Evolutionary conservation across 2,329 filamentous ascomycete species (phyloP).

Genomic region (Diaporthe vexans): DNA sequence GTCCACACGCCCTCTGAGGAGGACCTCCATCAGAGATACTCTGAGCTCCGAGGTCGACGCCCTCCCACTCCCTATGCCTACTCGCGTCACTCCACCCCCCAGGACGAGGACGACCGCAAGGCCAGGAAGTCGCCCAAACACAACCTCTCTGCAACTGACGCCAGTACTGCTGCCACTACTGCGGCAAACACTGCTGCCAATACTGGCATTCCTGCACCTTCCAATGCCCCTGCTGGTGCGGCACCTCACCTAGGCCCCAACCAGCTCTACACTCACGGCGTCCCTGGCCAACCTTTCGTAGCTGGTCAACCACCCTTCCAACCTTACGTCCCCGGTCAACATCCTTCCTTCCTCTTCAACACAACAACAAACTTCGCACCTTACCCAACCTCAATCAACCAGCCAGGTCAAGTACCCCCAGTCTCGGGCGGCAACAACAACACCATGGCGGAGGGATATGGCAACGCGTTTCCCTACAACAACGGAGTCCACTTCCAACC

Average conservation of each 20-base stretch:
- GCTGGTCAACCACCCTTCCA: too few species aligned
- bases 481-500: conserved; percentile 69
- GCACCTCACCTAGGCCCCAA: conserved; percentile 40
- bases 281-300: conserved; percentile 24
- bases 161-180: not conserved
- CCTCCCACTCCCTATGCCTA: conserved; percentile 2
- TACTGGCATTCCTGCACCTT: conserved; percentile 19
- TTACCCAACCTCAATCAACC: not conserved
- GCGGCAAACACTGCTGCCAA: conserved; percentile 7
- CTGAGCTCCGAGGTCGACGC: conserved; percentile 1
- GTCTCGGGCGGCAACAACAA: not conserved
- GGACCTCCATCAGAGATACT: conserved; percentile 5
- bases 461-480: conserved; percentile 57
- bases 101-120: not conserved
- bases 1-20: conserved; percentile 37
- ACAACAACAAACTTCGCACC: conserved; percentile 17
- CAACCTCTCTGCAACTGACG: not conserved
- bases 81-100: not conserved
- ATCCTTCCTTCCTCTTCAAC: conserved; percentile 8
- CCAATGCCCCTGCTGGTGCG: conserved; percentile 32
- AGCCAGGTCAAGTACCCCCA: conserved; percentile 26
- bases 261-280: conserved; percentile 41
- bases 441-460: conserved; percentile 55
- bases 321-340: conserved; percentile 10
- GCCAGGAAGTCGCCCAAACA: not conserved